Evolutionary conservation across 2,329 filamentous ascomycete species (phyloP), one percentile per base, ranked within the genome.

Genomic region (Botryotinia calthae): DNA sequence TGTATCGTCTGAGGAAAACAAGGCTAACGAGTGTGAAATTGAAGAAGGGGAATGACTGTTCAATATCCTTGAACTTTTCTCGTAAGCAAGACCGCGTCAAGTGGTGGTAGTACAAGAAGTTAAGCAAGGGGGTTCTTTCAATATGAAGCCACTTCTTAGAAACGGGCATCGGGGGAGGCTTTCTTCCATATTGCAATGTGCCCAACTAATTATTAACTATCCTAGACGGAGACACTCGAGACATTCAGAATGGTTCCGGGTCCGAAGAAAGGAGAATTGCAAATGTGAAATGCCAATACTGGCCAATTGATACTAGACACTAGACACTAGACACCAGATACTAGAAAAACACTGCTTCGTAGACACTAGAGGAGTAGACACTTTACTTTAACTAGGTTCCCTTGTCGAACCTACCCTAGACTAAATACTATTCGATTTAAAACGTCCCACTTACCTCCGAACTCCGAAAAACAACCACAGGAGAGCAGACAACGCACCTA

Each of bases 381-480:
- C n/a, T 16, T 37, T 12, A 18, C 31, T 54, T 28, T n/a, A 28
- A 68, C 37, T 44, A 25, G 65, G 65, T 31, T 56, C 48, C 65
- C 65, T 44, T 68, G 65, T 56, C 65, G 56, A 68, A 56, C n/a
- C 7, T 1, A 58, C 18, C 65, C 48, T 68, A 56, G 65, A 48
- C 48, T 31, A 68, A 42, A 67, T 44, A 25, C 37, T 56, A 31
- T 40, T 40, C 16, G 20, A 67, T 42, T 48, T 20, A 51, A 51
- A 51, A 66, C 7, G 44, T 37, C 31, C 63, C 63, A 51, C 46
- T 42, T 68, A 56, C 34, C 48, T 68, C 65, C 65, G 65, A 58
- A 40, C 48, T 56, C 65, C 65, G 65, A 68, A 67, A 56, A 68
- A 56, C 25, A 44, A 68, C 48, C 34, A 67, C 34, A 40, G 22